phyloP scores from a whole-genome alignment of 768 basidiomycete species.

The Serendipita sp. region DNA sequence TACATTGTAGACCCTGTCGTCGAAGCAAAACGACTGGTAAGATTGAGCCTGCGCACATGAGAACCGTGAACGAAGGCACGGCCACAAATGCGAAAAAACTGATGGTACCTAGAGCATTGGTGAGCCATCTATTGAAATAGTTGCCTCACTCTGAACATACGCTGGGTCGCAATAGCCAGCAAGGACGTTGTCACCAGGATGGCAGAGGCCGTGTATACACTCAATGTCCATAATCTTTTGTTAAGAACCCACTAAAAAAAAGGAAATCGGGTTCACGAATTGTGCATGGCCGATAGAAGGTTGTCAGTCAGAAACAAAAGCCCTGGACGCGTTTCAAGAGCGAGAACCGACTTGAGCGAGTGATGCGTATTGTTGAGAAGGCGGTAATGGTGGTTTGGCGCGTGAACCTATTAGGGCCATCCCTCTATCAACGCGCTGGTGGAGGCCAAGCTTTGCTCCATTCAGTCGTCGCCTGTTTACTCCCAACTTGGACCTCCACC shows the following conservation, averaged over 20 bases:
- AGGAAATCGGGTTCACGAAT: no score
- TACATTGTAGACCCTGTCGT: background rate
- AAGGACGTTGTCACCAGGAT: background rate
- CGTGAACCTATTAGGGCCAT: conserved; percentile 5
- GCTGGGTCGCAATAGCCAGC: background rate
- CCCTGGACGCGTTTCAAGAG: background rate
- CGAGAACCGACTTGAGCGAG: background rate
- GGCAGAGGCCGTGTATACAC: background rate
- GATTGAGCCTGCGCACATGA: background rate
- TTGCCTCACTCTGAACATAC: background rate
- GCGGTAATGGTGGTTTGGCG: conserved; percentile 2
- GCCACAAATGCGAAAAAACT: background rate
- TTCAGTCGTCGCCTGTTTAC: background rate
- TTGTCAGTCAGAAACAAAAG: background rate
- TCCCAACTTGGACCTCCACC: background rate
- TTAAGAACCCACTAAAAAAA: background rate
- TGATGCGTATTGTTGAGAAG: background rate
- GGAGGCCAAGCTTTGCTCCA: background rate
- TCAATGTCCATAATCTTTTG: background rate
- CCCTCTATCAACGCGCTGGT: background rate
- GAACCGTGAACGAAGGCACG: background rate
- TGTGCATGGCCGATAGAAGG: background rate
- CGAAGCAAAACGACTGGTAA: background rate
- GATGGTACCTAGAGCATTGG: background rate
- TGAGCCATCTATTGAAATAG: background rate